Evolutionary conservation across 169 alveolate genomes (phyloP).

Genomic region (Eimeria acervulina): DNA sequence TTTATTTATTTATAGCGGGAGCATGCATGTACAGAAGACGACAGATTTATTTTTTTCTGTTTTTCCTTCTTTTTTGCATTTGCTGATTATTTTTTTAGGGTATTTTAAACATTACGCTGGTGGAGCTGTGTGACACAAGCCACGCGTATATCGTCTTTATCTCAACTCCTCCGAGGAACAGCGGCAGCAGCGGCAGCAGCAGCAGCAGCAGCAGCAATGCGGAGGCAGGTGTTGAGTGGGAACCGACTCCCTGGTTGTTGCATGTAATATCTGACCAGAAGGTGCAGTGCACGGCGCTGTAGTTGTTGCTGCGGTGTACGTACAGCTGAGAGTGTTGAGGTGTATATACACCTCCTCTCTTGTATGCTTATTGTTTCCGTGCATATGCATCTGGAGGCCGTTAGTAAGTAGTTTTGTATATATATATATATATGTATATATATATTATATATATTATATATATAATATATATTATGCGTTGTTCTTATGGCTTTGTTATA

Average conservation of each 20-base stretch:
- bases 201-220: conserved; percentile 32
- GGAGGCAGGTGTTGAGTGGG: conserved; percentile 54
- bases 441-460: too few relatives aligned
- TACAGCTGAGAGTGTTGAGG: background rate
- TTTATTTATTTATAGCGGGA: too few relatives aligned
- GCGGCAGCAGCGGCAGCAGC: conserved; percentile 31
- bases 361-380: background rate
- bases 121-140: conserved; percentile 12
- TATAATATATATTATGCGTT: too few relatives aligned
- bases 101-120: conserved; percentile 15
- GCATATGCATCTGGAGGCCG: background rate
- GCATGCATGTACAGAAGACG: too few relatives aligned
- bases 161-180: conserved; percentile 22
- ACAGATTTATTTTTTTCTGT: background rate
- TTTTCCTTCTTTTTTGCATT: background rate
- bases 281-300: conserved; percentile 53
- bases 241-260: conserved; percentile 50
- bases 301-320: background rate
- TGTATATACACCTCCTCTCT: background rate
- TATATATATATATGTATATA: too few relatives aligned
- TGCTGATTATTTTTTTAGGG: background rate
- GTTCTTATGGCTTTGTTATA: background rate
- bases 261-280: conserved; percentile 28
- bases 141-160: conserved; percentile 48
- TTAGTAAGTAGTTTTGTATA: background rate